Evolutionary conservation across 2,329 filamentous ascomycete genomes (phyloP), one percentile per base, ranked within the genome.

Genomic region (Fusarium nisikadoi): DNA sequence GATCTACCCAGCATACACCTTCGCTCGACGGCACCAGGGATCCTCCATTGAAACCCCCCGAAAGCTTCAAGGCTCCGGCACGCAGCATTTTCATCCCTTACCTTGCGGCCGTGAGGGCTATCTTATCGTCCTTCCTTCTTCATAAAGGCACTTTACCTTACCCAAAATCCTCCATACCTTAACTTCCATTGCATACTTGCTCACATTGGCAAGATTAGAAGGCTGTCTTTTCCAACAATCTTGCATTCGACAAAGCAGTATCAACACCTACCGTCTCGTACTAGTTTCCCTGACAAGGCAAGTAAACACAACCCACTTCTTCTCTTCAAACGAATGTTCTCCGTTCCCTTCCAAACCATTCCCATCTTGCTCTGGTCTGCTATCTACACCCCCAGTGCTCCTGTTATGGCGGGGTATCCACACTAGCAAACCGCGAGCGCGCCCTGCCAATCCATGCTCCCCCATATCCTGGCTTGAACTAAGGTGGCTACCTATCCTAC

Each of bases 341-440:
- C 20, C n/a, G 8, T 31, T n/a, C 49, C 49, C 49, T 38, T 53
- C 19, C 35, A 38, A 36, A 20, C 23, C 23, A 14, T 42, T 23
- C 54, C 50, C 54, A 42, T 65, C 46, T 45, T 54, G 50, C 50
- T 65, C 54, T 39, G 25, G 29, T 36, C 49, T 76, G 62, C 65
- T 74, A 64, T 54, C 55, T 75, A 59, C 71, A 76, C 75, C 73
- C 68, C 71, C 53, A 53, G 53, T 62, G 47, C 63, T 73, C 50
- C 35, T 63, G 62, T 62, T 60, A 56, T 79, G 68, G 77, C 74
- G 76, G 76, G 78, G 79, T 79, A 76, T 75, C 81, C 81, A 82
- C 80, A 79, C 76, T 75, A 81, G 80, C 81, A 82, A 69, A 72
- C 72, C 55, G 56, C 56, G 73, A 75, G 67, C 73, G 72, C 72